phyloP scores from a whole-genome alignment of 1,284 basidiomycete species.

The Sanghuangporus baumii region DNA sequence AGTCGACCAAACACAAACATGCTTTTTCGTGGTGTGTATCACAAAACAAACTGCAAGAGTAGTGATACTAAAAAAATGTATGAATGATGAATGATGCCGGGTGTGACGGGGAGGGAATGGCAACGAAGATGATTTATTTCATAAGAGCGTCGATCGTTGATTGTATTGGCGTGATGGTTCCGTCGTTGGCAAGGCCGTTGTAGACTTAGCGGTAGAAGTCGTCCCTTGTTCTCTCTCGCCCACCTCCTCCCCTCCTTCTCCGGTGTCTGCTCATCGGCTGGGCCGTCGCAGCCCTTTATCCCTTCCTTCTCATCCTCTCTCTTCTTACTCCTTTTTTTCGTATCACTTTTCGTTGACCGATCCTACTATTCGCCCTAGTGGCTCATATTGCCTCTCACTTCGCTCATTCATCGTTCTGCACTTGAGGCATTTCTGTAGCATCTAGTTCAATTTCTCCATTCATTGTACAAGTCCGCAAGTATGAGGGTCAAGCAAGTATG shows the following conservation, averaged over 20 bases:
- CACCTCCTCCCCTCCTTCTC: conserved; percentile 27
- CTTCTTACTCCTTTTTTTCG: conserved; percentile 2
- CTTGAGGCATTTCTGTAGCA: background rate
- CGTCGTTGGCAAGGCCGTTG: conserved; percentile 12
- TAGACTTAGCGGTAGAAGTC: conserved; percentile 14
- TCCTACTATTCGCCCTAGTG: conserved; percentile 37
- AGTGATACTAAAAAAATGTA: too few species aligned
- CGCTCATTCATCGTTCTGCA: background rate
- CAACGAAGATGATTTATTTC: background rate
- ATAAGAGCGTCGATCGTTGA: too few species aligned
- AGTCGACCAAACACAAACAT: too few species aligned
- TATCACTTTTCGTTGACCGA: conserved; percentile 17
- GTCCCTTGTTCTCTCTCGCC: conserved; percentile 23
- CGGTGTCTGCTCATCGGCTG: conserved; percentile 40
- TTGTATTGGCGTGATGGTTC: too few species aligned
- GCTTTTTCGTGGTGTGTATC: too few species aligned
- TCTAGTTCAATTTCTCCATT: conserved; percentile 13
- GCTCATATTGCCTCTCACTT: conserved; percentile 22
- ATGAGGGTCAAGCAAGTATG: conserved; percentile 45
- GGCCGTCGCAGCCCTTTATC: conserved; percentile 33
- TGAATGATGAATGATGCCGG: too few species aligned
- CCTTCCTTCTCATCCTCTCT: conserved; percentile 10
- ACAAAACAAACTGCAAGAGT: too few species aligned
- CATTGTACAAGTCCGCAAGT: conserved; percentile 6
- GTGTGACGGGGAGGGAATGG: background rate